A percentile compares a stretch with the other conserved stretches of the same genome.
Evolutionary conservation across 176 grass and related monocot genomes (phyloP).

Genomic region (Eleusine indica): DNA sequence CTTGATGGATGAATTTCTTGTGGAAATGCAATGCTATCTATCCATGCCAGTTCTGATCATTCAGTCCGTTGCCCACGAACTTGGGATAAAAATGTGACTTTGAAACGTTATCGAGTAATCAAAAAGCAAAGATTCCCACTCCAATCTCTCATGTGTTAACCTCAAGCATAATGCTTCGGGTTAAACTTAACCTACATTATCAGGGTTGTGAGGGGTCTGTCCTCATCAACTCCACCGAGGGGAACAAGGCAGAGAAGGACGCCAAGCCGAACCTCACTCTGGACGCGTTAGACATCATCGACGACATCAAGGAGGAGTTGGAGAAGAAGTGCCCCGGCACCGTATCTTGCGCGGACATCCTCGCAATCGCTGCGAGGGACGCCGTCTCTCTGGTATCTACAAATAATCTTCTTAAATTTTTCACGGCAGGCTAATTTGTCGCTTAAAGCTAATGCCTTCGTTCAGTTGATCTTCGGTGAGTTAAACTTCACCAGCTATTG

Average conservation of each 20-base stretch:
- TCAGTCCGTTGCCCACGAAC: background rate
- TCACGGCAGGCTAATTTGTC: no score
- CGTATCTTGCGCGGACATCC: conserved; percentile 83
- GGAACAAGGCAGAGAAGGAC: conserved; percentile 51
- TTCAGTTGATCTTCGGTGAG: no score
- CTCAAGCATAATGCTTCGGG: no score
- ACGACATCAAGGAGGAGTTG: conserved; percentile 45
- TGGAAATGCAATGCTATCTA: conserved; percentile 14
- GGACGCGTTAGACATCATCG: conserved; percentile 47
- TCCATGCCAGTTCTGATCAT: background rate
- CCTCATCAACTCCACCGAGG: conserved; percentile 56
- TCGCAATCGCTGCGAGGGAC: conserved; percentile 58
- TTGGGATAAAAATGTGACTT: background rate
- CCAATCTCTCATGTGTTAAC: background rate
- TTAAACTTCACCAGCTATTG: no score
- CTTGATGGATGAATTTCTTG: background rate
- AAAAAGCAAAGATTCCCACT: conserved; percentile 22
- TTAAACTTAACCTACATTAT: no score
- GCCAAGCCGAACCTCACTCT: conserved; percentile 57
- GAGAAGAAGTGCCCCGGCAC: conserved; percentile 65
- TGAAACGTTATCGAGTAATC: background rate
- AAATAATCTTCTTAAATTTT: no score
- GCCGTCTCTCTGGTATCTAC: conserved; percentile 47
- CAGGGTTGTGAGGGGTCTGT: conserved; percentile 60
- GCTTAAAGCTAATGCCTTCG: no score